Base-by-base conservation (phyloP, 805 yeast species). In the Candida namnaoensis region DNA sequence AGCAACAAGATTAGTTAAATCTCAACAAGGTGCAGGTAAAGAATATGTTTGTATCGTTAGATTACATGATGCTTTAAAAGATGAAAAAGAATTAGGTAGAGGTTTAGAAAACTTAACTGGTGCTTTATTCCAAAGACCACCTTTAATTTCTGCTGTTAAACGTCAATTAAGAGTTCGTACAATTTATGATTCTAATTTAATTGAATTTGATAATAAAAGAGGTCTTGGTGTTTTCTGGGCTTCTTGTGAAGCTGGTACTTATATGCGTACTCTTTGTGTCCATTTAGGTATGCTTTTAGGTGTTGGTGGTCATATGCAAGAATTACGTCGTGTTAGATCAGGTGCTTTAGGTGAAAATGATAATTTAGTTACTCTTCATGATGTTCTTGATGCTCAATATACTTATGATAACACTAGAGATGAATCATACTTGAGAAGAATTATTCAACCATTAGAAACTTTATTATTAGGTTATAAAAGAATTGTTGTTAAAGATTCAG, bases 231-330 rank as follows among this genome's bases (percentile, higher is more conserved):
- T 93, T 32, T 93, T 93, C 73, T 93, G 99, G 99, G 99, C 98
- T 45, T 85, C 95, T 35, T 93, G 99, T 77, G 99, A 93, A 74
- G 99, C 99, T 47, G 99, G 99, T 70, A 93, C 99, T 46, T 93
- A 93, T 71, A 93, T 93, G 96, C 85, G 99, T 78, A 93, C 99
- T 39, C 72, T 93, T 56, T 93, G 99, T 82, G 99, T 93, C 44
- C 99, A 93, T 68, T 72, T 93, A 58, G 99, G 99, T 71, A 90
- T 93, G 96, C 75, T 93, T 46, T 75, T 93, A 52, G 97, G 98
- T 58, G 97, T 88, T 53, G 99, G 99, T 65, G 99, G 98, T 54
- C 99, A 93, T 72, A 93, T 93, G 99, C 99, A 93, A 77, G 99
- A 93, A 71, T 82, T 93, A 58, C 88, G 99, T 72, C 90, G 99